Base-by-base conservation (phyloP, 2,329 filamentous ascomycete genomes). In the Pestalotiopsis sp. region DNA sequence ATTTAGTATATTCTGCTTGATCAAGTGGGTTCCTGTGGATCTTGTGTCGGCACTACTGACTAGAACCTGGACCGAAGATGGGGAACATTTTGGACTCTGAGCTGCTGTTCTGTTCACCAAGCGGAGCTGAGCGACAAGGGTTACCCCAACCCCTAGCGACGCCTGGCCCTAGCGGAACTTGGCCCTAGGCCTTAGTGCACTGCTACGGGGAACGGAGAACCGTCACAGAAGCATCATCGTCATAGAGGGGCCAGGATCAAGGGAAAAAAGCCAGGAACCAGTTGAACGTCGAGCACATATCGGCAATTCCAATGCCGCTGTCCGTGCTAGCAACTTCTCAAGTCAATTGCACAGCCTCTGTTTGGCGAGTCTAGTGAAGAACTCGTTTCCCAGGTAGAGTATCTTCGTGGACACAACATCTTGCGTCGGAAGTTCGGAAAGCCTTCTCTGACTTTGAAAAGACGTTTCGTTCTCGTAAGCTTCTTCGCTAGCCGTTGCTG, bases 181-280 rank as follows among this genome's bases (percentile, higher is more conserved):
- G 41, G 41, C 13, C 41, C 31, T 9, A 36, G 31, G 31, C 31
- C 17, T 52, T 52, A 52, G 45, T 52, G 45, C 45, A 52, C 45
- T 52, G 45, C 14, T n/a, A 52, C 45, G 45, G 45, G 45, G n/a
- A 23, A 52, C n/a, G 45, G 45, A 20, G 17, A 17, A 9, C 45
- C 45, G 45, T 11, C 45, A 52, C 20, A 52, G 17, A 52, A 11
- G 12, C 31, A 52, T 13, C 23, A 64, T 38, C 38, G 62, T 64
- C 62, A 52, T 64, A 12, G 62, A 45, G 62, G 62, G 62, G 62
- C 62, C 38, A 25, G 23, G 57, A 12, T n/a, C n/a, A 6, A n/a
- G 11, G 45, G 17, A 52, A 17, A n/a, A 20, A 27, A 23, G n/a
- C 23, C 57, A 59, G 20, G 23, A 59, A 23, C 20, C 20, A 23